These are phyloP conservation scores for Coemansia sp. DNA, from an alignment of 192 early-diverging fungal genomes.

Conservation along the genomic window DNA sequence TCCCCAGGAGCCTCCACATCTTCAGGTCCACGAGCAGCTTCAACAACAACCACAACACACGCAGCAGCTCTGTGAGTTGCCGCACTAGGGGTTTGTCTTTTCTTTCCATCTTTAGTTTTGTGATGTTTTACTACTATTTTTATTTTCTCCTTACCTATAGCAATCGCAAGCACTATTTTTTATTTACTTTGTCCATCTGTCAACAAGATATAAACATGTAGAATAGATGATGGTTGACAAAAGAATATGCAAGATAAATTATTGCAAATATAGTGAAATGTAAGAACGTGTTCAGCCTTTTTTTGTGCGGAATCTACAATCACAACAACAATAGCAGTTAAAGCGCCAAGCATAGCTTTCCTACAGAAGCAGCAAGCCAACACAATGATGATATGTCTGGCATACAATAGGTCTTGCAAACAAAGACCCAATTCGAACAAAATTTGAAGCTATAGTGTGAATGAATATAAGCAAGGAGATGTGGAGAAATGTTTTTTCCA, in stretches of 20 bases:
- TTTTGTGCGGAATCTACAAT: neutral
- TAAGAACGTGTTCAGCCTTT: neutral
- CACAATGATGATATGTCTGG: neutral
- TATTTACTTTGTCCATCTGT: neutral
- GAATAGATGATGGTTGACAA: neutral
- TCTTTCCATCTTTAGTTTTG: constrained; percentile 5
- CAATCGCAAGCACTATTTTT: constrained; percentile 1
- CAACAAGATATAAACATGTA: neutral
- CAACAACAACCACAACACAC: constrained; percentile 45
- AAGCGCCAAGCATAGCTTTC: neutral
- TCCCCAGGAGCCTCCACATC: constrained; percentile 24
- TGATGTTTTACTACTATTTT: constrained; percentile 15
- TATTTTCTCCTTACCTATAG: constrained; percentile 11
- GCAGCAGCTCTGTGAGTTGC: constrained; percentile 54
- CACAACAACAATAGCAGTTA: neutral
- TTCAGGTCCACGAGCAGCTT: constrained; percentile 21
- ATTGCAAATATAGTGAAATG: neutral
- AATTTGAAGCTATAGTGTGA: neutral
- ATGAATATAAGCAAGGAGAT: no score
- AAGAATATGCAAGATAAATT: neutral
- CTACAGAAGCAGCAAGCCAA: neutral
- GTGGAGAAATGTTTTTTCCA: neutral
- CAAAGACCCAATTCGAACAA: neutral
- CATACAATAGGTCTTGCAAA: neutral
- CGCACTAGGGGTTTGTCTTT: constrained; percentile 27